Evolutionary conservation across 176 grass and related monocot genomes (phyloP), one percentile per base, ranked within the genome.

Genomic region (Zoysia pacifica): DNA sequence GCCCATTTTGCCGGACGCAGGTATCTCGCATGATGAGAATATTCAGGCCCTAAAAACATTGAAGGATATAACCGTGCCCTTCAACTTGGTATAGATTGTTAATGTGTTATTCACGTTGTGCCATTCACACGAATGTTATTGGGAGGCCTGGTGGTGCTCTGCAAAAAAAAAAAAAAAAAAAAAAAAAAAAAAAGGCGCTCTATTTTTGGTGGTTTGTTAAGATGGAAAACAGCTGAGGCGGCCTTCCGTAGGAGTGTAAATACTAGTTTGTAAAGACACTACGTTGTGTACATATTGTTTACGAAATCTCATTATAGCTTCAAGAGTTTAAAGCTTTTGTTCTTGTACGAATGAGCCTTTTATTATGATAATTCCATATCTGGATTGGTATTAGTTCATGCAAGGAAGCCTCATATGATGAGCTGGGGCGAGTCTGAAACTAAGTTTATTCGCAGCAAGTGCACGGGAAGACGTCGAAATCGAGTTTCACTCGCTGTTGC

Each of bases 1-100:
- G 95, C 74, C 92, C 95, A n/a, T 94, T 98, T 85, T 98, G 95
- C 81, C 85, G 92, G 81, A 90, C 86, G 19, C 86, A 89, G 7
- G 92, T 98, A 18, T 82, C 90, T 13, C 88, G 47, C 86, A 98
- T 69, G 71, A 94, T 93, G 90, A 94, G 94, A 72, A 94, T 98
- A 67, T 98, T 89, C 66, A 94, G 95, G 80, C 92, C 92, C 54
- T 98, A 69, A 93, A 73, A 80, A 52, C 50, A 64, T 42, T 20
- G 5, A 47, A 78, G 38, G 20, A 51, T 35, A 9, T 65, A 69
- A n/a, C 52, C 3, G 40, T 79, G 44, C n/a, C 9, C 19, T 67
- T 38, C 62, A 67, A 62, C 52, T 19, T 58, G 50, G 15, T 39
- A 58, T 13, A 8, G 15, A 47, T 11, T 3, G 7, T 9, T 56